phyloP scores from a whole-genome alignment of 208 protist species.

The Leishmania mexicana region DNA sequence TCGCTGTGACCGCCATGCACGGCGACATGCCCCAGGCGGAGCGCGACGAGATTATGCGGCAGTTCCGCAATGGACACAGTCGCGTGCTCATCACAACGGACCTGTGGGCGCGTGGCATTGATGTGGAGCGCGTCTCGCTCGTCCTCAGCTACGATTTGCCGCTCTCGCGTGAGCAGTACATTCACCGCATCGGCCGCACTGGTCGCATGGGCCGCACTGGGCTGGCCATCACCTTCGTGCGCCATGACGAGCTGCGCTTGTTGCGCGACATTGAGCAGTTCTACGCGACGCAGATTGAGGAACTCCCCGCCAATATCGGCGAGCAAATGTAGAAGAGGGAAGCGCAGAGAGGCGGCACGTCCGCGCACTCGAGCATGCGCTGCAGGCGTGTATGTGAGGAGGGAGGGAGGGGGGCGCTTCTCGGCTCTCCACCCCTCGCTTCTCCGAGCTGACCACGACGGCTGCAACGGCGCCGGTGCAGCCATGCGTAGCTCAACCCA shows the following conservation, averaged over 20 bases:
- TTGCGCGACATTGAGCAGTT: slow-evolving; percentile 97
- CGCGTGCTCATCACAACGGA: slow-evolving; percentile 99
- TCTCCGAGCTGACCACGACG: background rate
- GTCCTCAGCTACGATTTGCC: slow-evolving; percentile 99
- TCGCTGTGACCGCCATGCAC: slow-evolving; percentile 97
- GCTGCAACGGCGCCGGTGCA: background rate
- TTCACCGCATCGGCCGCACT: slow-evolving; percentile 96
- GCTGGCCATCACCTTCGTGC: slow-evolving; percentile 99
- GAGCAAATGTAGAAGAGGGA: slow-evolving; percentile 50
- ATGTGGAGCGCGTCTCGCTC: slow-evolving; percentile 97
- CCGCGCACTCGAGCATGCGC: background rate
- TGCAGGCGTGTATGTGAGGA: background rate
- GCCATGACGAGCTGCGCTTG: slow-evolving; percentile 90
- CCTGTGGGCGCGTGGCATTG: slow-evolving; percentile 94
- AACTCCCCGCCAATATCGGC: slow-evolving; percentile 92
- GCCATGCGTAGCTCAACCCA: background rate
- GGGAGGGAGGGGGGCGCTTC: background rate
- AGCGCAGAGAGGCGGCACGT: background rate
- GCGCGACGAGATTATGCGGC: slow-evolving; percentile 97
- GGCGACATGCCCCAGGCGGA: slow-evolving; percentile 98
- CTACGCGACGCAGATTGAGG: slow-evolving; percentile 96
- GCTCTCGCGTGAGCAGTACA: slow-evolving; percentile 91
- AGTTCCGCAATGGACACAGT: slow-evolving; percentile 96
- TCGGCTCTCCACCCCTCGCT: background rate
- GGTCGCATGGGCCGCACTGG: slow-evolving; percentile 98